Base-by-base conservation (phyloP, 495 filamentous ascomycete species). In the Neurospora hispaniola region DNA sequence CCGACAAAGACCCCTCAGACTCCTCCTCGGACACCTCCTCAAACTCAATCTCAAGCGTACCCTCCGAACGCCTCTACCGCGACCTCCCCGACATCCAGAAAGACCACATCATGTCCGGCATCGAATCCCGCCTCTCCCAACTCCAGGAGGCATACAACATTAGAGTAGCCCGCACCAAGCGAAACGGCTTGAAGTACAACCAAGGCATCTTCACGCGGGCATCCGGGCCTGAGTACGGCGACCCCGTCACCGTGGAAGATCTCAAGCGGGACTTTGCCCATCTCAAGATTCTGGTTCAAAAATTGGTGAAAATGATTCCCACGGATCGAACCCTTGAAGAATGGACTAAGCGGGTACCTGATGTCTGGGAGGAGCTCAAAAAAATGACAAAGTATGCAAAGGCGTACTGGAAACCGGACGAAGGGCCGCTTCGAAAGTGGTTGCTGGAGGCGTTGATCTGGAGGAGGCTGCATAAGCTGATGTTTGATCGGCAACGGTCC, bases 301-400 rank as follows among this genome's bases (percentile, higher is more conserved):
- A 66, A 27, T 9, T 66, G 7, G 54, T 66, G 6, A 5, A 8
- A 12, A 66, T 16, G 27, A 27, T 66, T 6, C 54, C 54, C 23
- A 3, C 1, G 6, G 27, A 62, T 2, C 54, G 27, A 35, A 35
- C 20, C 69, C 74, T 87, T 3, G 79, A 77, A 4, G 78, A 78
- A 12, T 42, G 85, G 14, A 16, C 42, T 42, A 12, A 42, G 42
- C 42, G 42, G 42, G 42, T 42, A 42, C 42, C 42, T 42, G 14
- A 42, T 12, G 42, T 43, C 16, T 2, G 5, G 1, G 75, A 72
- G 2, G 70, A 73, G 69, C 71, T 62, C 73, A 75, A 0, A 66
- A 72, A 10, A 73, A 73, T 44, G 75, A 77, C 18, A 74, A 73
- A 6, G 72, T 77, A 59, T 35, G 48, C 18, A 71, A 75, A 16